phyloP scores from a whole-genome alignment of 2,329 filamentous ascomycete genomes.

The Colletotrichum sp. region DNA sequence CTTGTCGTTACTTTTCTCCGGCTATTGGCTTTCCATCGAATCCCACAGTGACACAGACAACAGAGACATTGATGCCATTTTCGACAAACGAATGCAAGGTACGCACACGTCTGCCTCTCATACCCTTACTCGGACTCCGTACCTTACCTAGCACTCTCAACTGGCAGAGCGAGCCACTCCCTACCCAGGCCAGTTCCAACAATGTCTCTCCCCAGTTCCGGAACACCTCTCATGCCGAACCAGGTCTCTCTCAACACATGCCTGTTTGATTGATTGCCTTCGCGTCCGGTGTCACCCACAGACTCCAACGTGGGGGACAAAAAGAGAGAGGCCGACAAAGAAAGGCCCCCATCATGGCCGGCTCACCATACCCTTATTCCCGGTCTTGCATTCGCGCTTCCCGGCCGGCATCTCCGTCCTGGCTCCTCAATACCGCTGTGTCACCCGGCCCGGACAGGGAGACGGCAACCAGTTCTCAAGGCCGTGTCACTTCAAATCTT shows the following conservation, averaged over 20 bases:
- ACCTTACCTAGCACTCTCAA: neutral
- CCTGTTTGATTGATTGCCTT: neutral
- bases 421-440: neutral
- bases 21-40: neutral
- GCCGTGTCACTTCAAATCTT: neutral
- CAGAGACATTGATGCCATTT: slow-evolving; percentile 2
- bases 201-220: neutral
- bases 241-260: slow-evolving; percentile 1
- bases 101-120: neutral
- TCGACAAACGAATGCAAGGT: neutral
- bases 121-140: neutral
- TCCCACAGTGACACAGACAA: neutral
- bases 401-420: neutral
- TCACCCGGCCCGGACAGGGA: slow-evolving; percentile 1
- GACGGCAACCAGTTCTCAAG: neutral
- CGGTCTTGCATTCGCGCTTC: neutral
- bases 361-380: neutral
- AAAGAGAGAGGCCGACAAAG: neutral
- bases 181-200: neutral
- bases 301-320: neutral
- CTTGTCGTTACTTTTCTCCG: neutral
- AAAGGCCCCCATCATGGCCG: slow-evolving; percentile 1
- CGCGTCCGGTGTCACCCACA: neutral
- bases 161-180: neutral
- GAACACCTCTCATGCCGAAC: neutral